Conservation (phyloP, 169 alveolate genomes). For the Perkinsus marinus region DNA sequence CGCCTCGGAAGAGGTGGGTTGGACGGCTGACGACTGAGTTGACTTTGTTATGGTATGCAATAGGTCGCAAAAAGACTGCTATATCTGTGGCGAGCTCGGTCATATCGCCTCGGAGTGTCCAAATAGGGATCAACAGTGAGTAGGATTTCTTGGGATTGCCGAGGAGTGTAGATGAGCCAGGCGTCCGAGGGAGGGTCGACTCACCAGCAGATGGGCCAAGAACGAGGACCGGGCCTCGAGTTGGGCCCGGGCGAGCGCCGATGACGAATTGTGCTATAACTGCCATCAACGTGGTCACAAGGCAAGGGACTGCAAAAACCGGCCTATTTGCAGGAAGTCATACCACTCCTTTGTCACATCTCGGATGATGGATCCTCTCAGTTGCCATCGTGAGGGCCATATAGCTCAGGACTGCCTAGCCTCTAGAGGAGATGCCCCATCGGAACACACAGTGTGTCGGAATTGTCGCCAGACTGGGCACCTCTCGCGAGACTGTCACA, state of each 20-base stretch:
- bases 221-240: not conserved
- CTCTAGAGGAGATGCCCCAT: not conserved
- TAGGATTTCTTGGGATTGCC: too few relatives aligned
- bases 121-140: not conserved
- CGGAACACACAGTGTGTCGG: not conserved
- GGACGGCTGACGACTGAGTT: too few relatives aligned
- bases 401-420: not conserved
- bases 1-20: not conserved
- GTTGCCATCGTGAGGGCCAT: not conserved
- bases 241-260: too few relatives aligned
- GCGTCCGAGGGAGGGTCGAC: too few relatives aligned
- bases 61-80: not conserved
- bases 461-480: not conserved
- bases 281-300: not conserved
- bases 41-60: too few relatives aligned
- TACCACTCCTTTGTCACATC: too few relatives aligned
- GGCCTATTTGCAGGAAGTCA: not conserved
- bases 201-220: too few relatives aligned
- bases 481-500: not conserved
- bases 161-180: too few relatives aligned
- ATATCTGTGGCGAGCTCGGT: not conserved
- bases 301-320: not conserved
- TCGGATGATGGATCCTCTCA: not conserved
- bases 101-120: not conserved
- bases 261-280: not conserved